phyloP scores from a whole-genome alignment of 1,139 yeast species.

The Insectozyma bohioensis region DNA sequence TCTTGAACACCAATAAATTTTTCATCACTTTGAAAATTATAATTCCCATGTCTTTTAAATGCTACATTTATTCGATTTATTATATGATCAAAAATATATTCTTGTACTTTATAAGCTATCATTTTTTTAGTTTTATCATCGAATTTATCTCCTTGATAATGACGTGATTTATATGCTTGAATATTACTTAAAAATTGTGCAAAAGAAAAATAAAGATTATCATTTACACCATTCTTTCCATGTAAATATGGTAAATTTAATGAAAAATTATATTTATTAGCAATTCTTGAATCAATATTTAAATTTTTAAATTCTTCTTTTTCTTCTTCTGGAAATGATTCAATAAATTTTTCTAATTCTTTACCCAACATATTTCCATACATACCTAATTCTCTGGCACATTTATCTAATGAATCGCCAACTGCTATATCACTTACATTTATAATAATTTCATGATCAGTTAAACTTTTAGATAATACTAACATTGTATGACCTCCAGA shows the following conservation, averaged over 20 bases:
- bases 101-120: conserved; percentile 65
- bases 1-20: conserved; percentile 46
- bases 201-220: conserved; percentile 60
- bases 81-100: conserved; percentile 68
- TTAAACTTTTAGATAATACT: conserved; percentile 60
- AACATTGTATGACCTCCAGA: conserved; percentile 97
- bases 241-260: conserved; percentile 35
- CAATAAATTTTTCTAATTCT: conserved; percentile 66
- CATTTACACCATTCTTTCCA: conserved; percentile 32
- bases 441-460: conserved; percentile 69
- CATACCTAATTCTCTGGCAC: conserved; percentile 82
- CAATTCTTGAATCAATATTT: conserved; percentile 20
- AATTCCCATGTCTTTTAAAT: conserved; percentile 34
- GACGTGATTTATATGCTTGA: conserved; percentile 23
- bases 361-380: conserved; percentile 83
- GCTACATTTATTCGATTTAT: conserved; percentile 61
- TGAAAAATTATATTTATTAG: conserved; percentile 30
- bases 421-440: conserved; percentile 86
- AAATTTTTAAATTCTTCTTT: conserved; percentile 21
- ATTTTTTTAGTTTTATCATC: conserved; percentile 28
- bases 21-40: conserved; percentile 25
- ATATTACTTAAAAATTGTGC: conserved; percentile 71
- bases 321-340: conserved; percentile 24
- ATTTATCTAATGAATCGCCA: conserved; percentile 92
- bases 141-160: conserved; percentile 13